A percentile compares a stretch with the other conserved stretches of the same genome.
These are phyloP conservation scores for Acanthamoeba lenticulata DNA, from an alignment of 208 protist species.

Conservation along the genomic window DNA sequence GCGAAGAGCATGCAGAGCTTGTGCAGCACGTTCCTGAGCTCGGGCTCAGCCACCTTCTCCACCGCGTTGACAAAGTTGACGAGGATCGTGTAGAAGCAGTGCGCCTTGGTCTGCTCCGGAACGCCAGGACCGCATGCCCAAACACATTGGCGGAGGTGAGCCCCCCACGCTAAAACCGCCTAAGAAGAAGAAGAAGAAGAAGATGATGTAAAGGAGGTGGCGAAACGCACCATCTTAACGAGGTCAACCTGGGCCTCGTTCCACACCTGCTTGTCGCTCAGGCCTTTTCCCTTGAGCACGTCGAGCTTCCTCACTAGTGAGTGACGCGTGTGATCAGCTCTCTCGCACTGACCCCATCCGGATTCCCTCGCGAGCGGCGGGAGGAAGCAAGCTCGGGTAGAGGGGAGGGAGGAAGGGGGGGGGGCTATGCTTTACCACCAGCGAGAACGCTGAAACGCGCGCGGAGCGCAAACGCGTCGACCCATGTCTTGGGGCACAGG, in stretches of 20 bases:
- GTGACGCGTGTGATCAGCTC: not conserved
- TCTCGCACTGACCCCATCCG: too few species aligned
- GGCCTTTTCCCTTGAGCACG: not conserved
- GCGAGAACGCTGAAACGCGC: not conserved
- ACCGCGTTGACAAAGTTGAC: slow-evolving; percentile 17
- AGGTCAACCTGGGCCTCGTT: not conserved
- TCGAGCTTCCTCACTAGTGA: not conserved
- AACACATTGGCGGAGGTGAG: too few species aligned
- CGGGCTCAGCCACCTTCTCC: not conserved
- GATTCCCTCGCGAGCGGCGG: too few species aligned
- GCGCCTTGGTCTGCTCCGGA: not conserved
- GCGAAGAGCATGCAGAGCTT: slow-evolving; percentile 55
- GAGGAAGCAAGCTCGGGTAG: too few species aligned
- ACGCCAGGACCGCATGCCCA: not conserved
- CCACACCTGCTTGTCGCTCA: not conserved
- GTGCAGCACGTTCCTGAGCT: not conserved
- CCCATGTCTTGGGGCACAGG: not conserved
- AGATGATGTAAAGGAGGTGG: too few species aligned
- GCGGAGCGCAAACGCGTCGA: not conserved
- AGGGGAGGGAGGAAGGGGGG: not conserved
- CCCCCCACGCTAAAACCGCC: too few species aligned
- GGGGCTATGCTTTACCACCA: not conserved
- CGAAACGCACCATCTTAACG: not conserved
- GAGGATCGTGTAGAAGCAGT: slow-evolving; percentile 61
- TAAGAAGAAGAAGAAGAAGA: too few species aligned